phyloP scores from a whole-genome alignment of 2,329 filamentous ascomycete genomes.

The Colletotrichum acutatum region DNA sequence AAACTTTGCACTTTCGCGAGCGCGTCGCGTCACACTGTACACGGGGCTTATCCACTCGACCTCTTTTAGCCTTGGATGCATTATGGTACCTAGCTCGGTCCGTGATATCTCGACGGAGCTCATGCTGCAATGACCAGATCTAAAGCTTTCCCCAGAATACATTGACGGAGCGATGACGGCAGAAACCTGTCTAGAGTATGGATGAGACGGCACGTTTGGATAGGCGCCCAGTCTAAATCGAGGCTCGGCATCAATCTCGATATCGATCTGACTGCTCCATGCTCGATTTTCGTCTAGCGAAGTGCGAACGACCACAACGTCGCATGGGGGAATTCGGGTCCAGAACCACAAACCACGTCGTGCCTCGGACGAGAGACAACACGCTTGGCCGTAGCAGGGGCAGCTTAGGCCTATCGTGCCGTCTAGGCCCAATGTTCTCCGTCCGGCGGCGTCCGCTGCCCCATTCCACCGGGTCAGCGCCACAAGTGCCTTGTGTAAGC shows the following conservation, averaged over 20 bases:
- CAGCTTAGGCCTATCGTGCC: constrained; percentile 1
- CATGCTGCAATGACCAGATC: constrained; percentile 1
- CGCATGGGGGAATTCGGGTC: background rate
- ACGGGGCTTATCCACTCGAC: background rate
- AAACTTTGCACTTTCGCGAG: constrained; percentile 20
- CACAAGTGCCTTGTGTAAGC: constrained; percentile 19
- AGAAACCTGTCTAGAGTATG: background rate
- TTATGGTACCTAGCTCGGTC: constrained; percentile 4
- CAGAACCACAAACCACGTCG: background rate
- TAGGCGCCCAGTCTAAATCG: background rate
- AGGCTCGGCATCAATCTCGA: background rate
- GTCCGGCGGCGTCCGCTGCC: background rate
- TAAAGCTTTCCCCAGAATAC: background rate
- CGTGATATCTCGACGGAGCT: too few species aligned
- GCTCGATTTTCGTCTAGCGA: constrained; percentile 1
- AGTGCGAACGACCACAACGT: background rate
- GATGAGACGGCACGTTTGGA: constrained; percentile 8
- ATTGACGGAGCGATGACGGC: constrained; percentile 28
- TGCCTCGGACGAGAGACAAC: background rate
- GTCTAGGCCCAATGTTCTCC: background rate
- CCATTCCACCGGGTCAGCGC: constrained; percentile 26
- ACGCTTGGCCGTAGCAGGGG: background rate
- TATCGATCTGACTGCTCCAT: background rate
- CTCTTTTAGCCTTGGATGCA: background rate
- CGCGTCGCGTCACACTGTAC: constrained; percentile 16